phyloP scores from a whole-genome alignment of 2,329 filamentous ascomycete species.

The Trichoderma pleuroti region DNA sequence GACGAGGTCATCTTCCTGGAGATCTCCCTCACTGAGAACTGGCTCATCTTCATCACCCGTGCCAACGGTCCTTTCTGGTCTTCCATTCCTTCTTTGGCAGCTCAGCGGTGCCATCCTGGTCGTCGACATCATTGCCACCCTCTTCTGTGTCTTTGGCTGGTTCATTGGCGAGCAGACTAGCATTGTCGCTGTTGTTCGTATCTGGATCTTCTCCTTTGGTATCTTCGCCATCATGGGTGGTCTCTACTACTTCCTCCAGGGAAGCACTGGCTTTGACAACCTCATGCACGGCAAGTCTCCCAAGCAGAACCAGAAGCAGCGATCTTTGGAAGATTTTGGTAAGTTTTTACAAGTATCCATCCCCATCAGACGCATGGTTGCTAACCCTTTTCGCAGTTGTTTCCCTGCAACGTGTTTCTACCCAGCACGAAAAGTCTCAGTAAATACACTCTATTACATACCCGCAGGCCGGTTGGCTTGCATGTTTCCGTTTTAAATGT shows the following conservation, averaged over 20 bases:
- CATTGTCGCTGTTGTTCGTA: constrained; percentile 79
- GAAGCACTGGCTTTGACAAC: constrained; percentile 79
- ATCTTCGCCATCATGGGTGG: constrained; percentile 80
- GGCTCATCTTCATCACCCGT: constrained; percentile 95
- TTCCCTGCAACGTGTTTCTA: constrained; percentile 84
- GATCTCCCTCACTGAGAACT: constrained; percentile 89
- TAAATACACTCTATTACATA: constrained; percentile 47
- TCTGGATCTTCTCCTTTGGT: constrained; percentile 90
- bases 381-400: constrained; percentile 66
- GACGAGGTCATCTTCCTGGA: constrained; percentile 85
- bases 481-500: constrained; percentile 38
- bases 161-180: constrained; percentile 67
- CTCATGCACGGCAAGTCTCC: constrained; percentile 87
- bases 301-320: constrained; percentile 78
- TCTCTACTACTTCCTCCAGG: constrained; percentile 73
- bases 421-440: constrained; percentile 84
- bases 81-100: constrained; percentile 80
- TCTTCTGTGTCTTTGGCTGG: constrained; percentile 83
- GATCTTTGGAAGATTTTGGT: constrained; percentile 86
- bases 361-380: constrained; percentile 2
- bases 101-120: constrained; percentile 71
- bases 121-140: constrained; percentile 79
- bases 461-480: constrained; percentile 36
- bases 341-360: constrained; percentile 47
- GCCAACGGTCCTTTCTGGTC: constrained; percentile 92